Conservation (phyloP, 331 rosid species). For the Malus hybrid region DNA sequence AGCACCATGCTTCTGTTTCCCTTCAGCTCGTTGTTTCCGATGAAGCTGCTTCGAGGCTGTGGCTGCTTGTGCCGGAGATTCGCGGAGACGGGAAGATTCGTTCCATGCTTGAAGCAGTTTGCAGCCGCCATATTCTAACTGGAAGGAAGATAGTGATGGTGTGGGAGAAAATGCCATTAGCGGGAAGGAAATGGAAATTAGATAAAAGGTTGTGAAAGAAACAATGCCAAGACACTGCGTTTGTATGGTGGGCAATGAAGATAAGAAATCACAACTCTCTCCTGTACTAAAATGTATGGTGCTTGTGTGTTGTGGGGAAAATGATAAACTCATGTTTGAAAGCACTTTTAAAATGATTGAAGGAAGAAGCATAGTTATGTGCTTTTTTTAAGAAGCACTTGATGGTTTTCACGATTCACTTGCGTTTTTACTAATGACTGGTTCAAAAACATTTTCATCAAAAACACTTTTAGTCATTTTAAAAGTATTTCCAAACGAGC, state of each 20-base stretch:
- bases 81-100: slow-evolving; percentile 16
- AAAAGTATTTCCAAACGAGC: too few species aligned
- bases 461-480: too few species aligned
- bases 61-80: slow-evolving; percentile 10
- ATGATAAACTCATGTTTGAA: too few species aligned
- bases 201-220: not conserved
- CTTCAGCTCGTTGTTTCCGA: not conserved
- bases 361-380: too few species aligned
- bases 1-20: not conserved
- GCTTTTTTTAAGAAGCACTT: too few species aligned
- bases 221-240: not conserved
- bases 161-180: slow-evolving; percentile 18
- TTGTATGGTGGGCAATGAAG: slow-evolving; percentile 57
- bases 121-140: slow-evolving; percentile 33
- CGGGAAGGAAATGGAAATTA: not conserved
- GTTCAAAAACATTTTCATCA: too few species aligned
- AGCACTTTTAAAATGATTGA: too few species aligned
- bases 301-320: not conserved
- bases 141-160: slow-evolving; percentile 5
- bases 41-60: slow-evolving; percentile 6
- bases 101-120: slow-evolving; percentile 38
- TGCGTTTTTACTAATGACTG: too few species aligned
- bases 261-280: slow-evolving; percentile 23
- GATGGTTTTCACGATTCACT: too few species aligned
- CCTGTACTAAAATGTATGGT: not conserved